Evolutionary conservation across 2,329 filamentous ascomycete species (phyloP).

Genomic region (Geosmithia flava): DNA sequence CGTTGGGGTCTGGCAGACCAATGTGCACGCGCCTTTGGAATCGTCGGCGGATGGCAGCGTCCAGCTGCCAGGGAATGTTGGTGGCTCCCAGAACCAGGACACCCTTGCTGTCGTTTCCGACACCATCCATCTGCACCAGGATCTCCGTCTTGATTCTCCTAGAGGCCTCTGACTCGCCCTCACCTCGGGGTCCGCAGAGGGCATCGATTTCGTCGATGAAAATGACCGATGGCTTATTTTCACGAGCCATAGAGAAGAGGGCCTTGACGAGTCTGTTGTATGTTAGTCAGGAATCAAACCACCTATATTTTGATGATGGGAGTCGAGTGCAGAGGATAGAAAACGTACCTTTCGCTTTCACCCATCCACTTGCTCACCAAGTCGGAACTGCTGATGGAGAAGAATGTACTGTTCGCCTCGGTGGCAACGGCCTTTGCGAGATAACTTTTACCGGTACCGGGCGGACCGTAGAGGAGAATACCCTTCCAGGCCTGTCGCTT

Average conservation of each 20-base stretch:
- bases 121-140: slow-evolving; percentile 97
- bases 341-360: slow-evolving; percentile 77
- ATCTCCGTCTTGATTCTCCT: slow-evolving; percentile 97
- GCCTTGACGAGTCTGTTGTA: slow-evolving; percentile 73
- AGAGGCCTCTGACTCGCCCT: slow-evolving; percentile 96
- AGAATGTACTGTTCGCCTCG: slow-evolving; percentile 97
- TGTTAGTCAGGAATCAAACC: not conserved
- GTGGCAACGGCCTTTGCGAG: slow-evolving; percentile 95
- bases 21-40: slow-evolving; percentile 97
- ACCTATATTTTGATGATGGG: too few relatives aligned
- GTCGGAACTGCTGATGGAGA: slow-evolving; percentile 95
- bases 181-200: slow-evolving; percentile 79
- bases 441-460: slow-evolving; percentile 95
- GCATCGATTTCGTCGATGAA: slow-evolving; percentile 98
- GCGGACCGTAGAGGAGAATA: slow-evolving; percentile 89
- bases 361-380: slow-evolving; percentile 99
- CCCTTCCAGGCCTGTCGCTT: slow-evolving; percentile 98
- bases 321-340: not conserved
- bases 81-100: slow-evolving; percentile 93
- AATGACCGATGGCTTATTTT: slow-evolving; percentile 96
- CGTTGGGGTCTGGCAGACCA: slow-evolving; percentile 74
- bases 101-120: slow-evolving; percentile 87
- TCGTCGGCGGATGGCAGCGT: slow-evolving; percentile 86
- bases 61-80: slow-evolving; percentile 97
- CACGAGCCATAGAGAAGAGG: slow-evolving; percentile 92